Evolutionary conservation across 345 rosid species (phyloP).

Genomic region (Aurinia saxatilis): DNA sequence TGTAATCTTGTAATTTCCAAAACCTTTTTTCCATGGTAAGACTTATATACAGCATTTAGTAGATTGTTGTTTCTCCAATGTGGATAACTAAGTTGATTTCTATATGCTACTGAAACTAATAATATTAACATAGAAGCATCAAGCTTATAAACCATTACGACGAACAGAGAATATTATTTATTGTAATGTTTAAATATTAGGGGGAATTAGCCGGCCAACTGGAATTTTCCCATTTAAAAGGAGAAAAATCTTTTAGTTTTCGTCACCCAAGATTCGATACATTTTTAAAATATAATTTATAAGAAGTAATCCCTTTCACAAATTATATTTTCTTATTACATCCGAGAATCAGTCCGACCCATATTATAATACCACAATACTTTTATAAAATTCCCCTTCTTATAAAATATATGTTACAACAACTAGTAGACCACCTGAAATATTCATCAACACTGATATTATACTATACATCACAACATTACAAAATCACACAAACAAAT

Average conservation of each 20-base stretch:
- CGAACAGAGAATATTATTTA: neutral
- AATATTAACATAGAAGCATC: neutral
- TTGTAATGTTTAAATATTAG: neutral
- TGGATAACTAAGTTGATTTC: neutral
- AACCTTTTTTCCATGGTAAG: neutral
- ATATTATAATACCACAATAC: neutral
- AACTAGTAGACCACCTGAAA: slow-evolving; percentile 14
- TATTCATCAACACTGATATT: neutral
- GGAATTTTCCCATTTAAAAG: neutral
- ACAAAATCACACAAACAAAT: slow-evolving; percentile 4
- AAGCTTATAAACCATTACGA: neutral
- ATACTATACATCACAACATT: neutral
- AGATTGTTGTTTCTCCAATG: neutral
- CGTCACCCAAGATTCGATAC: slow-evolving; percentile 27
- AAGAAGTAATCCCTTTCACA: slow-evolving; percentile 18
- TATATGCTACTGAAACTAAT: neutral
- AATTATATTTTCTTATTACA: neutral
- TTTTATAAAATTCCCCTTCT: neutral
- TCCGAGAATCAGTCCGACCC: slow-evolving; percentile 18
- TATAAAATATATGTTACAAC: neutral
- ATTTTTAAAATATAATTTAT: neutral
- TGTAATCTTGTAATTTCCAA: neutral
- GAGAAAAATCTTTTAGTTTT: slow-evolving; percentile 11
- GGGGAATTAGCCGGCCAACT: slow-evolving; percentile 26
- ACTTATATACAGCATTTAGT: neutral